Percentiles rank a stretch among this genome's conserved stretches.
These are phyloP conservation scores for Fusarium incarnatum DNA, from an alignment of 2,329 filamentous ascomycete species.

Conservation along the genomic window DNA sequence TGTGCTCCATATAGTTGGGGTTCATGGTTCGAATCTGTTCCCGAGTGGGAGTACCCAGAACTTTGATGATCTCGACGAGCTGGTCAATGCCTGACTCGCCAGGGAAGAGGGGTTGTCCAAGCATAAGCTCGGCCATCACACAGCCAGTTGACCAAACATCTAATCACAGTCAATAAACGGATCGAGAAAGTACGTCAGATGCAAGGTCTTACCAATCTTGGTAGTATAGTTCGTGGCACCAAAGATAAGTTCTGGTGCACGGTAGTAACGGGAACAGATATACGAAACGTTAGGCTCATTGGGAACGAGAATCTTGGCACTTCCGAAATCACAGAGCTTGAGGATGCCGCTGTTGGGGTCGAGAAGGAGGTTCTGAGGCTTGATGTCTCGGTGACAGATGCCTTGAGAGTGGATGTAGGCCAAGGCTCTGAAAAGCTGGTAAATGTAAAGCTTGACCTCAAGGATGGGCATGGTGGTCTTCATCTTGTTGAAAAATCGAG, in stretches of 20 bases:
- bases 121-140: slow-evolving; percentile 99
- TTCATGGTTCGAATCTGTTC: slow-evolving; percentile 99
- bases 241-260: slow-evolving; percentile 97
- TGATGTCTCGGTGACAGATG: slow-evolving; percentile 99
- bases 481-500: slow-evolving; percentile 99
- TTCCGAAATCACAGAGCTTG: slow-evolving; percentile 98
- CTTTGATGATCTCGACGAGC: slow-evolving; percentile 99
- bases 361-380: slow-evolving; percentile 95
- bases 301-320: slow-evolving; percentile 97
- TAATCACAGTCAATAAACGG: slow-evolving; percentile 64
- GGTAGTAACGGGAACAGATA: slow-evolving; percentile 99
- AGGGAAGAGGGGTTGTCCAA: slow-evolving; percentile 96
- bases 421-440: slow-evolving; percentile 97
- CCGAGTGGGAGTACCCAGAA: slow-evolving; percentile 93
- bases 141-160: slow-evolving; percentile 99
- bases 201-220: slow-evolving; percentile 85
- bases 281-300: slow-evolving; percentile 99
- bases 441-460: slow-evolving; percentile 99
- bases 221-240: slow-evolving; percentile 99
- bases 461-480: slow-evolving; percentile 99
- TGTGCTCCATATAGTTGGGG: slow-evolving; percentile 99
- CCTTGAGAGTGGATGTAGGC: slow-evolving; percentile 99
- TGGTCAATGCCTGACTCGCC: slow-evolving; percentile 99
- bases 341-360: slow-evolving; percentile 91
- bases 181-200: not conserved